phyloP scores from a whole-genome alignment of 331 rosid species.

The Telfairia occidentalis region DNA sequence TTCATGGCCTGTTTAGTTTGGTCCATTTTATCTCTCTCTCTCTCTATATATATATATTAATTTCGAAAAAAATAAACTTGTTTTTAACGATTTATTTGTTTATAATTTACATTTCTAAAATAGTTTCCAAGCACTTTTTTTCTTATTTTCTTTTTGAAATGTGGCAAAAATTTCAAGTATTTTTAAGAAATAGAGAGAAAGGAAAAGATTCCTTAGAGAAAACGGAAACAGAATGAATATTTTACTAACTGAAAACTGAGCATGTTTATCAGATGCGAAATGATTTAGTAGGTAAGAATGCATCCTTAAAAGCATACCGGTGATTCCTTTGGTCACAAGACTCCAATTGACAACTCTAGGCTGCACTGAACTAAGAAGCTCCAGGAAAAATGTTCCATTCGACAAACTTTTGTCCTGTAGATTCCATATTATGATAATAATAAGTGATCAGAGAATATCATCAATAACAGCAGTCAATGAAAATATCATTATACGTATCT shows the following conservation, averaged over 20 bases:
- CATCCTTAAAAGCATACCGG: slow-evolving; percentile 36
- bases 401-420: slow-evolving; percentile 77
- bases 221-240: no score
- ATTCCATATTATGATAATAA: slow-evolving; percentile 9
- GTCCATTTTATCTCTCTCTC: no score
- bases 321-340: slow-evolving; percentile 72
- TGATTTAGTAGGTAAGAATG: background rate
- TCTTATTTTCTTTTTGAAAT: no score
- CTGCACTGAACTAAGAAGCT: slow-evolving; percentile 87
- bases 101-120: background rate
- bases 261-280: background rate
- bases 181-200: background rate
- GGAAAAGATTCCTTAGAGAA: background rate
- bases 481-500: background rate
- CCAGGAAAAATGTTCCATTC: slow-evolving; percentile 86
- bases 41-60: no score
- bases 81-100: background rate
- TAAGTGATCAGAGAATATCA: background rate
- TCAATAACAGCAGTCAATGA: background rate
- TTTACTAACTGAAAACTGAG: no score
- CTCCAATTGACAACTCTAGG: slow-evolving; percentile 92
- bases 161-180: no score
- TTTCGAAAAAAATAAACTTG: background rate
- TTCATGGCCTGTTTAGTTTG: background rate
- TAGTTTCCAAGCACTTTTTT: no score